A percentile compares a stretch with the other conserved stretches of the same genome.
These are phyloP conservation scores for Antitrichia curtipendula DNA, from an alignment of 225 moss, liverwort and hornwort genomes.

Conservation along the genomic window DNA sequence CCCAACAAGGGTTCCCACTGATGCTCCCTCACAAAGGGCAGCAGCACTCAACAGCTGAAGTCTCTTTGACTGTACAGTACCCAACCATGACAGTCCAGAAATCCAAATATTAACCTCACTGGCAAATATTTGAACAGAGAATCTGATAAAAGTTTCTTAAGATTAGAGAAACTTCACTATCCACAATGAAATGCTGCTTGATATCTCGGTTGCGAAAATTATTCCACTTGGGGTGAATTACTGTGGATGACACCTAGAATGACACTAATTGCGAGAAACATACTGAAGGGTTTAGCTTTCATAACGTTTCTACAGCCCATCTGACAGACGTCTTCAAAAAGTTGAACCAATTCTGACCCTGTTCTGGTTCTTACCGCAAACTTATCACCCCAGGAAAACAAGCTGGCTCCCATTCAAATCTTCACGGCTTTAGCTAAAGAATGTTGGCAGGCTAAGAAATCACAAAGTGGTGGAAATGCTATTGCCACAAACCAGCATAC, in stretches of 20 bases:
- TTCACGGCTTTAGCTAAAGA: background rate
- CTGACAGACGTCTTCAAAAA: background rate
- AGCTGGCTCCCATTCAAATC: background rate
- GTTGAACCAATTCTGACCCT: background rate
- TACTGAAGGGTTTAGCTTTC: background rate
- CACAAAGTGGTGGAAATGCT: background rate
- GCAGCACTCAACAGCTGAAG: background rate
- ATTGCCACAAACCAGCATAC: background rate
- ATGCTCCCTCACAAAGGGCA: constrained; percentile 4
- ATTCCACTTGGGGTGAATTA: background rate
- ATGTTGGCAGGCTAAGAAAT: background rate
- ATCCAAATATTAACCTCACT: background rate
- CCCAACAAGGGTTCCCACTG: background rate
- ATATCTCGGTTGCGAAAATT: background rate
- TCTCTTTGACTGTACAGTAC: background rate
- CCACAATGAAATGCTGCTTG: background rate
- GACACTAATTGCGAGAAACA: background rate
- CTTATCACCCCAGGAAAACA: background rate
- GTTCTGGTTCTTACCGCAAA: background rate
- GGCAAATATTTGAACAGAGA: background rate
- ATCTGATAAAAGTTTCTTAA: background rate
- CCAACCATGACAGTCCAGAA: background rate
- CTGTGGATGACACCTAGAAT: background rate
- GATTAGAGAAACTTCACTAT: background rate
- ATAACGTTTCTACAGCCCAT: background rate